Base-by-base conservation (phyloP, 257 asterid genomes). In the Solanum neorickii region DNA sequence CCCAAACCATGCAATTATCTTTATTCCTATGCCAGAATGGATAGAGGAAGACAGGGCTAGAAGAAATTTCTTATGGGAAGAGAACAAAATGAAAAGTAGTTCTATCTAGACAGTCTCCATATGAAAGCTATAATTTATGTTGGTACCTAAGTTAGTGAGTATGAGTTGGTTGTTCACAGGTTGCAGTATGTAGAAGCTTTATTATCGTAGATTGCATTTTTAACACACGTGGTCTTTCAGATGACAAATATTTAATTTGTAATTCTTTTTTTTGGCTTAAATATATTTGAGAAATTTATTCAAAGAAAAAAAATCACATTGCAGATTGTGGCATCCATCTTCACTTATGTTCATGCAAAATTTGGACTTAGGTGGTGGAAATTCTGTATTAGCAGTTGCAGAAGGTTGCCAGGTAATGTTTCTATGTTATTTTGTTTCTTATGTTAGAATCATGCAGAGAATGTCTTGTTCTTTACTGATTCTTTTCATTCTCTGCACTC, bases 341-440 rank as follows among this genome's bases (percentile, higher is more conserved):
- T 95, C 98, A 27, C 70, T 97, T 72, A 86, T 60, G 78, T 95
- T 94, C 88, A 91, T 95, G 95, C 92, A 91, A 76, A 90, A 88
- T 76, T 88, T 89, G 31, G 76, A 42, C 76, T 87, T 93, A 82
- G 98, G 92, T 83, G 87, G 91, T 83, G 94, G 91, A 74, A 89
- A 88, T 89, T 93, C 99, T 42, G 77, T 93, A 87, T 87, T 94
- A 86, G 97, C 96, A 78, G 60, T 94, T 62, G 91, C 98, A 59
- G 99, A 97, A 94, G 99, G 99, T 91, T 94, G 96, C 88, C 98
- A 94, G 98, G 99, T 95, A 70, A 37, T 85, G 59, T 84, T 60
- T 20, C 20, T 86, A 56, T 47, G 25, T 44, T 44, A 73, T 37
- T 69, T 66, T 27, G 18, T 84, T 82, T 87, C 39, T 41, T 14